Evolutionary conservation across 306 rosid genomes (phyloP), one percentile per base, ranked within the genome.

Genomic region (Calophaca sinica): DNA sequence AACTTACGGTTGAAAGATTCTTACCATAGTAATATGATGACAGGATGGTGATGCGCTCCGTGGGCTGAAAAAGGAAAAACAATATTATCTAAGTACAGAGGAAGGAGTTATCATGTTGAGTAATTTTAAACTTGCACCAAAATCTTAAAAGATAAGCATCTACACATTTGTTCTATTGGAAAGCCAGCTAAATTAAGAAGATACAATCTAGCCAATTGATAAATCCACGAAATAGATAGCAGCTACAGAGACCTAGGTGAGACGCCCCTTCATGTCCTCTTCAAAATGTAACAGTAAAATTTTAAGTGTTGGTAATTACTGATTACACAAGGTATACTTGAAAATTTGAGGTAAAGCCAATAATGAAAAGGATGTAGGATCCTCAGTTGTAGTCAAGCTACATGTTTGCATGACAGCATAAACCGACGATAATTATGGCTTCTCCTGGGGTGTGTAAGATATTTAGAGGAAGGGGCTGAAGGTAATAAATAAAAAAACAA

Each of bases 21-120:
- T 86, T 84, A 94, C 97, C 99, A 33, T 92, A 94, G 84, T 92
- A 92, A 75, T 92, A 92, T 0, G 97, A 86, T 58, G 99, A 94
- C 74, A 88, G 82, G 83, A 92, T 92, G 28, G 97, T 83, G 76
- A 94, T 89, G 69, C 93, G 96, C 41, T 91, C 93, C 0, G 20
- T 89, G 15, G 98, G 98, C 98, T 91, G 94, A 65, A 66, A 84
- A 84, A 74, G 58, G 35, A 10, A 64, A 50, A 66, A 77, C 58
- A 32, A 59, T 57, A 49, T 53, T n/a, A 68, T 59, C 53, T 70
- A 48, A 78, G 74, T 68, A 10, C 28, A 6, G n/a, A 61, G 58
- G 60, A 49, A 57, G 32, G 69, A 72, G 61, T 53, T 1, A 70
- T 26, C 41, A 80, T 32, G 73, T 75, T 62, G 64, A 58, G 20